These are phyloP conservation scores for Pseudogymnoascus sp. DNA, from an alignment of 2,329 filamentous ascomycete species.

Conservation along the genomic window DNA sequence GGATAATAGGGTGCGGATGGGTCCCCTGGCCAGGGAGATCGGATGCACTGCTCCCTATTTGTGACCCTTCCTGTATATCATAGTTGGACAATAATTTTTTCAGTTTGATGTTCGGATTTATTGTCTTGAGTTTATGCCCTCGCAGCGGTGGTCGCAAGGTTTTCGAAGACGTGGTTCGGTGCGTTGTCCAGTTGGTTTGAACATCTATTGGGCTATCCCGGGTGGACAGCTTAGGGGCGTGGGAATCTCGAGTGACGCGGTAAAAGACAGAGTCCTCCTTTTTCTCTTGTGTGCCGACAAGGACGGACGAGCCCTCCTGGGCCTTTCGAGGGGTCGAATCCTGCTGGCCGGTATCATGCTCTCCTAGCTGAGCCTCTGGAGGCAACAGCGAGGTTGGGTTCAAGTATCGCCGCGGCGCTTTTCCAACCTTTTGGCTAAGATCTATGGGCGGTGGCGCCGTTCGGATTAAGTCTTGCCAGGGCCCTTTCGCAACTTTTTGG, in stretches of 20 bases:
- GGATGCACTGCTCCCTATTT: neutral
- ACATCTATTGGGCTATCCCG: neutral
- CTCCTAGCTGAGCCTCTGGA: neutral
- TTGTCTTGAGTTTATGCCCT: neutral
- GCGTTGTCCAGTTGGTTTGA: neutral
- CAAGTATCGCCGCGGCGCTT: neutral
- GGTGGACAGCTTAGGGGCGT: neutral
- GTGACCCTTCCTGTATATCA: neutral
- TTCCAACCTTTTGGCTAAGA: neutral
- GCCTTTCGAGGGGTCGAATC: neutral
- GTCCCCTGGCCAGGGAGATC: neutral
- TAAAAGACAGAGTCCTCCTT: neutral
- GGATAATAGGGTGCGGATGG: neutral
- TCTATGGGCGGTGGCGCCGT: neutral
- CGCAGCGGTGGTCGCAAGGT: neutral
- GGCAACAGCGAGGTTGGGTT: neutral
- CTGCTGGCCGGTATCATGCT: neutral
- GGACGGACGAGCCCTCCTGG: neutral
- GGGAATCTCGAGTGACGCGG: neutral
- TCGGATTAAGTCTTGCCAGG: neutral
- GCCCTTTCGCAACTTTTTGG: neutral
- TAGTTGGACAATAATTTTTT: neutral
- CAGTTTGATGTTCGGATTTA: neutral
- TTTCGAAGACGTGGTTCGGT: neutral
- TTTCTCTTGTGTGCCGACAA: neutral